These are phyloP conservation scores for Chondrostereum purpureum DNA, from an alignment of 1,284 basidiomycete genomes.

Conservation along the genomic window DNA sequence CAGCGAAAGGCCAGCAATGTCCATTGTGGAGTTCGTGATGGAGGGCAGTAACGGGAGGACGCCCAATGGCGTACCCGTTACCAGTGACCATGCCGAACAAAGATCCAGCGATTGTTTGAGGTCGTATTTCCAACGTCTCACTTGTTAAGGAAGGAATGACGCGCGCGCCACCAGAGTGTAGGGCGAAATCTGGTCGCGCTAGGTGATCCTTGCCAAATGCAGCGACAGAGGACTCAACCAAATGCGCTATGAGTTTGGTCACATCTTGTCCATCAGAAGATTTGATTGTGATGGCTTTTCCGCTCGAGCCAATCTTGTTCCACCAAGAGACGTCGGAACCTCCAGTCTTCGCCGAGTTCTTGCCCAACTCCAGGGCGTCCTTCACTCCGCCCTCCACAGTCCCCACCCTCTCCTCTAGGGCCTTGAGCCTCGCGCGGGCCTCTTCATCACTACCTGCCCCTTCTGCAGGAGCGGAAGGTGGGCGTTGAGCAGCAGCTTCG, in stretches of 20 bases:
- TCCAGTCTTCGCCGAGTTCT: slow-evolving; percentile 36
- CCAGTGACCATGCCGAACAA: slow-evolving; percentile 53
- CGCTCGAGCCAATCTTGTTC: slow-evolving; percentile 45
- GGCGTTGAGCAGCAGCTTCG: slow-evolving; percentile 31
- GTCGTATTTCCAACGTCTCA: slow-evolving; percentile 63
- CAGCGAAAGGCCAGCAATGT: slow-evolving; percentile 90
- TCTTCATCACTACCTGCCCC: slow-evolving; percentile 41
- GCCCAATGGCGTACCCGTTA: slow-evolving; percentile 59
- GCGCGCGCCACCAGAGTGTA: slow-evolving; percentile 76
- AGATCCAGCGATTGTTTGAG: slow-evolving; percentile 34
- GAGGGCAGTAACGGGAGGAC: slow-evolving; percentile 78
- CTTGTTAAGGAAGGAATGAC: slow-evolving; percentile 81
- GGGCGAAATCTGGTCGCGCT: slow-evolving; percentile 78
- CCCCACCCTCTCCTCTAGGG: slow-evolving; percentile 57
- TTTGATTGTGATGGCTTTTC: slow-evolving; percentile 57
- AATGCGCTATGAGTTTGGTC: slow-evolving; percentile 57
- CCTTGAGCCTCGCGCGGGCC: slow-evolving; percentile 44
- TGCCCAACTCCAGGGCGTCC: slow-evolving; percentile 63
- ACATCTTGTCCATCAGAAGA: slow-evolving; percentile 73
- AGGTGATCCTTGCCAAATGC: slow-evolving; percentile 69
- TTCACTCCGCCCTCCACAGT: slow-evolving; percentile 64
- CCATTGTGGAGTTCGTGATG: slow-evolving; percentile 79
- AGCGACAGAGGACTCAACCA: slow-evolving; percentile 70
- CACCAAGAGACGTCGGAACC: slow-evolving; percentile 47
- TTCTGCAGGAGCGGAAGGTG: slow-evolving; percentile 13